phyloP scores from a whole-genome alignment of 2,329 filamentous ascomycete genomes.

The Didymellaceae sp. region DNA sequence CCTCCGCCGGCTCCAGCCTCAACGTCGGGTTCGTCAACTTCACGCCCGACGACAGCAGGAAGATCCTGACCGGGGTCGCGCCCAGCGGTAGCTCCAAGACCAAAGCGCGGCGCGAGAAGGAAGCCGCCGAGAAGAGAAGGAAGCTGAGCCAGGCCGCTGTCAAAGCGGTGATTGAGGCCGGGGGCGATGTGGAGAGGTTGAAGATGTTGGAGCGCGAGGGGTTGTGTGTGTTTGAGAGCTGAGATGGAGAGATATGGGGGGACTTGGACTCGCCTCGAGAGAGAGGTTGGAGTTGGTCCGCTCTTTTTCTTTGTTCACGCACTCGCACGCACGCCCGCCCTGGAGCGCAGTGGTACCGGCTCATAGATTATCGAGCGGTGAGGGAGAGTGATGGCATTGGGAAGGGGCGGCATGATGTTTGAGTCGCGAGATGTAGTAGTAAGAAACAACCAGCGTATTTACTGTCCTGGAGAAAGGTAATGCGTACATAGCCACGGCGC shows the following conservation, averaged over 20 bases:
- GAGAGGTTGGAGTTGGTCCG: background rate
- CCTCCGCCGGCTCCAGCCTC: conserved; percentile 37
- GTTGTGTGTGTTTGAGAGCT: conserved; percentile 38
- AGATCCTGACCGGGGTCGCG: conserved; percentile 87
- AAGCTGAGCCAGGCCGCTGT: conserved; percentile 72
- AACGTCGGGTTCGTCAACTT: conserved; percentile 83
- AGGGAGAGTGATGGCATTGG: too few relatives aligned
- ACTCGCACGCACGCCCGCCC: background rate
- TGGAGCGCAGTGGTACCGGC: too few relatives aligned
- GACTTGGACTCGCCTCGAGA: conserved; percentile 4
- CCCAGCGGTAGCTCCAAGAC: conserved; percentile 92
- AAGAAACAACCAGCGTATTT: too few relatives aligned
- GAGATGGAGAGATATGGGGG: background rate
- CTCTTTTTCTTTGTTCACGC: background rate
- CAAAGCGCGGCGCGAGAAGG: conserved; percentile 88
- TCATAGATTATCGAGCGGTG: conserved; percentile 12
- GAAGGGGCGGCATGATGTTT: too few relatives aligned
- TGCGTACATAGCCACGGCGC: conserved; percentile 18
- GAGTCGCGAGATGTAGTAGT: too few relatives aligned
- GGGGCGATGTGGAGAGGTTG: conserved; percentile 64
- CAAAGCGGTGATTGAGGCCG: conserved; percentile 72
- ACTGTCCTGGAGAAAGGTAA: conserved; percentile 21
- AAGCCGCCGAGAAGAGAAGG: conserved; percentile 78
- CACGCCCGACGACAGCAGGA: conserved; percentile 77
- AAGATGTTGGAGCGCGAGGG: conserved; percentile 53